phyloP scores from a whole-genome alignment of 768 basidiomycete species.

The Xerocomellus chrysenteron region DNA sequence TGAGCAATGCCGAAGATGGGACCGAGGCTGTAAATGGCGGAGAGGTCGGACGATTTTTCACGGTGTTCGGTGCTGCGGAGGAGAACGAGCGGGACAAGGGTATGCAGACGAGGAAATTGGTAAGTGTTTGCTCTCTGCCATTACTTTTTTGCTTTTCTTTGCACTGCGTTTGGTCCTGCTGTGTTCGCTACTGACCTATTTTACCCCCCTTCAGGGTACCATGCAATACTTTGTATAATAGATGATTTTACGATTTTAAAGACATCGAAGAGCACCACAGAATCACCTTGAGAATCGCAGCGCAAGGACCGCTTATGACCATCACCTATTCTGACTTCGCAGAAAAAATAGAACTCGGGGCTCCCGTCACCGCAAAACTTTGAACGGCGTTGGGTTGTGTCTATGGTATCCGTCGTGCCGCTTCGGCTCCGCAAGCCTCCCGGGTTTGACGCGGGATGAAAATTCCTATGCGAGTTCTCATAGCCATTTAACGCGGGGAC shows the following conservation, averaged over 20 bases:
- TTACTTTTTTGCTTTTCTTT: neutral
- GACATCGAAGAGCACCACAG: neutral
- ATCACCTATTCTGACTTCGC: neutral
- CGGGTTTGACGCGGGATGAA: too few species aligned
- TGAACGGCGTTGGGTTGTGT: too few species aligned
- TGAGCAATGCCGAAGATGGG: conserved; percentile 7
- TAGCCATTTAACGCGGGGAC: too few species aligned
- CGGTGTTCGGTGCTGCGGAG: conserved; percentile 81
- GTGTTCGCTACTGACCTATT: neutral
- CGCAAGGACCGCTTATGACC: neutral
- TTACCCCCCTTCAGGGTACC: conserved; percentile 24
- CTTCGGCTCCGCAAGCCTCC: too few species aligned
- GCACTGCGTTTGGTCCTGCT: neutral
- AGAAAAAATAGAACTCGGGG: too few species aligned
- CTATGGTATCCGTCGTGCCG: too few species aligned
- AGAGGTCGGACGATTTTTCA: conserved; percentile 55
- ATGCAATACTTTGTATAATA: conserved; percentile 43
- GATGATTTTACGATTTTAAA: conserved; percentile 1
- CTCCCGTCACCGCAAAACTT: too few species aligned
- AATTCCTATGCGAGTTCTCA: too few species aligned
- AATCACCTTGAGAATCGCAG: neutral
- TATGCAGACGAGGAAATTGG: conserved; percentile 71
- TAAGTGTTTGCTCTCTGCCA: conserved; percentile 36
- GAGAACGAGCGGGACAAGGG: conserved; percentile 88
- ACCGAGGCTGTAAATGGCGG: conserved; percentile 8